Base-by-base conservation (phyloP, 148 eudicot species). In the Cornus florida region DNA sequence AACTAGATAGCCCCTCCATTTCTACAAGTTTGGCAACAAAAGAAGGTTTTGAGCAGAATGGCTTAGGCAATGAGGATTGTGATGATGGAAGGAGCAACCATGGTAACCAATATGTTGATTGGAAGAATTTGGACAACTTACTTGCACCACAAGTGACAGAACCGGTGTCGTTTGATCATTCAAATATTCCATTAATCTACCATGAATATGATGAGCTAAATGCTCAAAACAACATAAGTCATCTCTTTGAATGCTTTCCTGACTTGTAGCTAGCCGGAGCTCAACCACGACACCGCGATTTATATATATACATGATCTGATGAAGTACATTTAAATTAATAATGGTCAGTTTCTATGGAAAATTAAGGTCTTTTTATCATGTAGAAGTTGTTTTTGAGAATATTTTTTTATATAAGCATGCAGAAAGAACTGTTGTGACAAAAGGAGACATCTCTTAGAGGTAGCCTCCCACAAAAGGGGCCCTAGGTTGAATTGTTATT, bases 111-210 rank as follows among this genome's bases (percentile, higher is more conserved):
- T 68, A 80, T 43, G 50, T 74, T 46, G 88, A 87, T 67, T 91
- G 94, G 97, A 88, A 89, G 7, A 78, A 78, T 59, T 74, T 91
- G 73, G 88, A 91, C n/a, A 82, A 73, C 56, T 80, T 90, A 22
- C 64, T 87, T n/a, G 77, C 60, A 23, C 72, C 89, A 41, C 79
- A 85, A 68, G 56, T 75, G 1, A 43, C 38, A 43, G 76, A 78
- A 19, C 74, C 83, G 2, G 28, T 83, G 32, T 80, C 82, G 0
- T 66, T 75, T 76, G 48, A 46, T 3, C 76, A 85, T 69, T 69
- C 85, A 20, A 80, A 78, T 68, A 70, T 82, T 77, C 72, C 78
- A 53, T 53, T 79, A 5, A 56, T 79, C 10, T 73, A 82, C 68
- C 84, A 83, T 72, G 85, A 86, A 48, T 76, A 79, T 69, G 86